A percentile compares a stretch with the other conserved stretches of the same genome.
Evolutionary conservation across 768 basidiomycete genomes (phyloP).

Genomic region (Naganishia onofrii): DNA sequence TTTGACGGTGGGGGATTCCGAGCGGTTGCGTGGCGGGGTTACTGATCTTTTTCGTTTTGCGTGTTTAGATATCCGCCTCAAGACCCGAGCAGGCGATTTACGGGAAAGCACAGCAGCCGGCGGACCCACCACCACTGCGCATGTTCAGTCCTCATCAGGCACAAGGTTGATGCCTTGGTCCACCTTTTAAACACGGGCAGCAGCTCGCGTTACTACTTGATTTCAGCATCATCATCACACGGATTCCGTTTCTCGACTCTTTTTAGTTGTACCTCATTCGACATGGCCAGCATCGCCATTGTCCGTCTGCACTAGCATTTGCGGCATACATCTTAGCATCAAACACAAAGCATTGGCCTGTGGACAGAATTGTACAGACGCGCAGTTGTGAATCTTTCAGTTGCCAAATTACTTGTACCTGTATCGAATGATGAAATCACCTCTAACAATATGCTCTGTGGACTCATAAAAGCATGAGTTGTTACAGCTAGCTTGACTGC

Average conservation of each 20-base stretch:
- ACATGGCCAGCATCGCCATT: not conserved
- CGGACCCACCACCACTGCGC: not conserved
- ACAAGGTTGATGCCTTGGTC: conserved; percentile 23
- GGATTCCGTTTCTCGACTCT: not conserved
- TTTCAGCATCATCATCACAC: too few relatives aligned
- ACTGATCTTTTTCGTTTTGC: not conserved
- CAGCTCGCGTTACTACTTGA: too few relatives aligned
- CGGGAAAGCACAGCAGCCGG: not conserved
- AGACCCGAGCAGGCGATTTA: not conserved
- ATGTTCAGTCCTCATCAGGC: not conserved
- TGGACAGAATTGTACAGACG: not conserved
- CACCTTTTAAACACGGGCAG: not conserved
- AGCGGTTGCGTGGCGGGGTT: not conserved
- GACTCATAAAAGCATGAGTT: too few relatives aligned
- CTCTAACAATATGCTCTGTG: too few relatives aligned
- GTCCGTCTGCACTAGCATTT: not conserved
- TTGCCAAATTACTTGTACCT: not conserved
- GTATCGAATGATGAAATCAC: not conserved
- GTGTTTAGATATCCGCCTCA: conserved; percentile 3
- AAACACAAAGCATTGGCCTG: not conserved
- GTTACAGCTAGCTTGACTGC: too few relatives aligned
- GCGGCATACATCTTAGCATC: too few relatives aligned
- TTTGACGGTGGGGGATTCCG: too few relatives aligned
- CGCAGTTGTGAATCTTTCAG: not conserved
- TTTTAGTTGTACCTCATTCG: not conserved